Evolutionary conservation across 805 yeast species (phyloP), one percentile per base, ranked within the genome.

Genomic region (Schwanniomyces yamadae): DNA sequence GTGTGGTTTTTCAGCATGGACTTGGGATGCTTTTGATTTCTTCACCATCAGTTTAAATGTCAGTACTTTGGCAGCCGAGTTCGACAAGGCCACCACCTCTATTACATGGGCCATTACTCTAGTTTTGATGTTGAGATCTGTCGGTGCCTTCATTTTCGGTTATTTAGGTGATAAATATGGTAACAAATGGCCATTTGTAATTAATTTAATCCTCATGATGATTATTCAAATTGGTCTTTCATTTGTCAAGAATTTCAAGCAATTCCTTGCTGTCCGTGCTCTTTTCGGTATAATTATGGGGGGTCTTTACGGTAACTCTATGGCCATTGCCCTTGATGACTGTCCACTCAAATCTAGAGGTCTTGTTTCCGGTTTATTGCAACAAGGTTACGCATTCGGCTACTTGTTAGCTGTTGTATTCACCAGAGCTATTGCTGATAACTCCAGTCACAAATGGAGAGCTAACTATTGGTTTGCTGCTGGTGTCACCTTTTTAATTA

Each of bases 41-140:
- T 83, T 83, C 52, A 62, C 77, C 19, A 81, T 79, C 7, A 72
- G 83, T 9, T 66, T 80, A 31, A 73, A 78, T 36, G 80, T 75
- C 3, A 39, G 71, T 1, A 55, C 63, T 3, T 66, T 83, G 34
- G 82, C 86, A 20, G 48, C 54, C 25, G 50, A 72, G 2, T 70
- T 82, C 34, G 64, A 63, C 28, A 62, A 57, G 6, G 36, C 66
- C 1, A 68, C 75, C 17, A 63, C 67, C 16, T 74, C 72, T 31
- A 69, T 83, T 46, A 77, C 87, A 8, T 82, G 86, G 85, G 89
- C 87, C 32, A 73, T 83, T 44, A 80, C 87, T 9, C 63, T 81
- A 42, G 88, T 81, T 30, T 69, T 82, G 19, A 82, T 82, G 86
- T 66, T 82, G 37, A 69, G 90, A 38, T 74, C 85, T 2, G 78